Evolutionary conservation across 805 yeast species (phyloP), one percentile per base, ranked within the genome.

Genomic region (Candida maesae): DNA sequence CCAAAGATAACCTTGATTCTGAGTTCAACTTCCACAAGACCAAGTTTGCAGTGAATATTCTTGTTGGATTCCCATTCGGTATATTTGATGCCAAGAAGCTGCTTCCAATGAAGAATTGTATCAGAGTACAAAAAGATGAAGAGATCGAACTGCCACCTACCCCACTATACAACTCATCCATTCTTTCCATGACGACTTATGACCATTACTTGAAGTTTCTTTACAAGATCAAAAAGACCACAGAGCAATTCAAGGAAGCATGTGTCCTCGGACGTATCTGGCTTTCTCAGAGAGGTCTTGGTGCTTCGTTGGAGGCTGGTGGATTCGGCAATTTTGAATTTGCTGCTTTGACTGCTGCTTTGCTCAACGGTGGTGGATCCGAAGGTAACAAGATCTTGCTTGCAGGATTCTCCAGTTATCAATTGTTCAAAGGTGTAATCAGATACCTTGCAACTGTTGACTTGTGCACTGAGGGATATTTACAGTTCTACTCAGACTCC

Each of bases 311-410:
- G 24, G 68, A 75, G 14, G 69, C 74, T 32, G 85, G 86, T 24
- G 98, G 98, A 0, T 91, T 93, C 61, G 98, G 98, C 11, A 85
- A 83, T 52, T 88, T 88, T 60, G 98, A 93, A 65, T 89, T 89
- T 61, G 81, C 89, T 23, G 66, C 83, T 28, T 62, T 91, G 37
- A 78, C 88, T 80, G 81, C 95, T 31, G 84, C 89, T 1, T 65
- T 93, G 39, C 67, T 93, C 32, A 79, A 81, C 46, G 96, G 96
- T 52, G 95, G 95, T 51, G 90, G 91, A 44, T 61, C 67, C 6
- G 72, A 70, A 50, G 93, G 95, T 12, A 83, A 81, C 53, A 84
- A 80, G 54, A 81, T 88, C 18, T 68, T 93, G 41, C 62, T 89
- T 28, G 83, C 81, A 52, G 99, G 98, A 1, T 91, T 84, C 61